Evolutionary conservation across 1,284 basidiomycete genomes (phyloP), one percentile per base, ranked within the genome.

Genomic region (Pseudozyma pruni): DNA sequence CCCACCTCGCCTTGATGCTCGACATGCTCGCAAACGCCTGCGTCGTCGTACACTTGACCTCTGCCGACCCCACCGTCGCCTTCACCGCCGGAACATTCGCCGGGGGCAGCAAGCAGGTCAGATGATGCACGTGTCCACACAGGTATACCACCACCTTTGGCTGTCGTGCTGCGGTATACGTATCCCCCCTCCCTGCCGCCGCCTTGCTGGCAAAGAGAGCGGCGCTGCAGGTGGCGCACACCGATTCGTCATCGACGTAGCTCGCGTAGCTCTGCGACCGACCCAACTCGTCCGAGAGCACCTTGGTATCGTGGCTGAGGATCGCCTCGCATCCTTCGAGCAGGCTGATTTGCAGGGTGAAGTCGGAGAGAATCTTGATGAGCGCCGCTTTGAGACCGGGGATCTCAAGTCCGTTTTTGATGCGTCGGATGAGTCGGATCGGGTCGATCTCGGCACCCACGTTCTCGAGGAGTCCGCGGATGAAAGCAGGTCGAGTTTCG

Each of bases 391-490:
- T 94, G 55, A 99, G 86, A 0, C 94, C 95, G 0, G 93, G 93
- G 37, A 99, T 98, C 83, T 96, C 92, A 8, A 98, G 86, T 0
- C 96, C 95, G 73, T 97, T 92, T 84, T 91, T 91, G 84, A 99
- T 98, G 13, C 94, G 87, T 8, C 93, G 87, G 52, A 99, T 96
- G 40, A 98, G 86, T 0, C 93, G 89, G 47, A 98, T 91, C 1
- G 96, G 95, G 76, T 96, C 91, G 76, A 98, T 96, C 78, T 98
- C 94, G 1, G 93, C 89, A 8, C 95, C 95, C 33, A 98, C 93
- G 67, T 97, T 96, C 84, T 98, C 94, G 20, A 84, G 74, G 8
- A 99, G 85, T 1, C 91, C 95, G 3, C 94, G 90, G 48, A 99
- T 98, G 85, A 98, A 98, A 0, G 89, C 92, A 37, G 95, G 96